Evolutionary conservation across 2,329 filamentous ascomycete species (phyloP).

Genomic region (Aspergillus eucalypticola): DNA sequence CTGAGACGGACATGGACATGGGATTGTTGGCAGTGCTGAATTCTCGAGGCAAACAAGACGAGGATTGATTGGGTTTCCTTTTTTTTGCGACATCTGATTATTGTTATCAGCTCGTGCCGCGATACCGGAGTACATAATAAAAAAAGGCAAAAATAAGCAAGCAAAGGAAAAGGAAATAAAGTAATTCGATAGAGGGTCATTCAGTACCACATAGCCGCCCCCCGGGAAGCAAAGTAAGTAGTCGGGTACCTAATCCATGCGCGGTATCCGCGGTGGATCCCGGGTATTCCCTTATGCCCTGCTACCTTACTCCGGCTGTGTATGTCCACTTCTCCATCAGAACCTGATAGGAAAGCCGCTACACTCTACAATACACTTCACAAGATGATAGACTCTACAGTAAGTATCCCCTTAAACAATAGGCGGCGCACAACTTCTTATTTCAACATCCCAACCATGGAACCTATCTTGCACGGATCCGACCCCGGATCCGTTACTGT

Average conservation of each 20-base stretch:
- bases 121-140: not conserved
- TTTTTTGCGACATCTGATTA: not conserved
- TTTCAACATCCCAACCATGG: constrained; percentile 7
- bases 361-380: too few species aligned
- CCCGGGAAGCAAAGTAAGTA: not conserved
- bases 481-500: not conserved
- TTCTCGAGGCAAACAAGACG: not conserved
- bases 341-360: too few species aligned
- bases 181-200: not conserved
- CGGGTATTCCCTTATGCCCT: constrained; percentile 12
- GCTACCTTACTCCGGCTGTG: not conserved
- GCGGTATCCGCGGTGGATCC: constrained; percentile 21
- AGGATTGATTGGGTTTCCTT: not conserved
- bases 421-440: not conserved
- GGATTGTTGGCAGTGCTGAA: not conserved
- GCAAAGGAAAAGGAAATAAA: constrained; percentile 1
- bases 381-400: too few species aligned
- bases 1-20: not conserved
- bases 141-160: constrained; percentile 1
- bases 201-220: too few species aligned
- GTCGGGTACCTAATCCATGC: constrained; percentile 7
- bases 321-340: not conserved
- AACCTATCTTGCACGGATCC: not conserved
- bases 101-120: constrained; percentile 11
- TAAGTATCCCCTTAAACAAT: too few species aligned